Evolutionary conservation across 768 basidiomycete genomes (phyloP), one percentile per base, ranked within the genome.

Genomic region (Leccinellum albellum): DNA sequence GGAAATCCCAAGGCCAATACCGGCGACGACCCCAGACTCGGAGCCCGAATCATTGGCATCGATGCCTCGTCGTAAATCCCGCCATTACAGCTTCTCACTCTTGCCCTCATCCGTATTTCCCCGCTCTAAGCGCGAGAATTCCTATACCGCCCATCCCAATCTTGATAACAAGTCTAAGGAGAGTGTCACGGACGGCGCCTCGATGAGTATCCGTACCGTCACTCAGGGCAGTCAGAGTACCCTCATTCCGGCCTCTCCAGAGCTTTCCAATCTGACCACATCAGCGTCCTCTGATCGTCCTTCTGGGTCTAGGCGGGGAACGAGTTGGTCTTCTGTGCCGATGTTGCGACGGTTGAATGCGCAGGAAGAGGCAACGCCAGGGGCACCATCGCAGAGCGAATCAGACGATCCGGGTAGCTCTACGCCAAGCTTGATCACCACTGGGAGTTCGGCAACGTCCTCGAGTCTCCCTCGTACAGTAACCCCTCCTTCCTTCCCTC

Each of bases 81-180:
- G 58, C 17, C 50, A 71, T 47, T 62, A 51, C 31, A 71, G 64
- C 3, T 71, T 70, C 57, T 66, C 63, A 8, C 65, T 70, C 6
- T 40, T 72, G 4, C 21, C 69, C 2, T 31, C 69, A 0, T 21
- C 66, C 24, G 24, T 60, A n/a, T 63, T 72, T 32, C 47, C 53
- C 6, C 60, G 58, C 17, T 33, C 53, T 29, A 70, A 55, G n/a
- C 70, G 57, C 32, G 60, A 56, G 23, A 70, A 64, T 32, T 46
- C 62, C 6, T 17, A 42, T 17, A 50, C 57, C 1, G 17, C 33
- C 10, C 49, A 57, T 42, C 6, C 45, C 15, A 17, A 15, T 17
- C 35, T 50, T 14, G 48, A 49, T 21, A 26, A 48, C 4, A 54
- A 51, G 46, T 7, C 20, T 14, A 46, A 50, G 37, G 50, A 24